Conservation (phyloP, 2,329 filamentous ascomycete species). For the Fusarium continuum region DNA sequence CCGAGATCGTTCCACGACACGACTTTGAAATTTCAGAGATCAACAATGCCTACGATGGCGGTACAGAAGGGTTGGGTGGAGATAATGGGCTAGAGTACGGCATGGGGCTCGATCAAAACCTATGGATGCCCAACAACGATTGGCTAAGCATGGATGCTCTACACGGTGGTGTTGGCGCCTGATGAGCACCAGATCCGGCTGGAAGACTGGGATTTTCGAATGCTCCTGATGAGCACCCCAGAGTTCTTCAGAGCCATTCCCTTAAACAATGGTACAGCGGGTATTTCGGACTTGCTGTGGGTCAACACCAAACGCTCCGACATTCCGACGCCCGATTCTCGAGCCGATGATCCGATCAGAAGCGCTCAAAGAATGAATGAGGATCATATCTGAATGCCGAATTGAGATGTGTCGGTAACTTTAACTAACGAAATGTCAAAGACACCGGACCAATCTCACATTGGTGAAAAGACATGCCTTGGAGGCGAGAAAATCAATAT, state of each 20-base stretch:
- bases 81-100: conserved; percentile 55
- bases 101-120: conserved; percentile 53
- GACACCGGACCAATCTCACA: background rate
- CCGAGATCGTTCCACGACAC: conserved; percentile 33
- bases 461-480: background rate
- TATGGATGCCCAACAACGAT: conserved; percentile 49
- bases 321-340: background rate
- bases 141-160: conserved; percentile 48
- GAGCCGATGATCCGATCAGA: background rate
- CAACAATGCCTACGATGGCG: conserved; percentile 62
- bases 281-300: background rate
- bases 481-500: background rate
- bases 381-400: background rate
- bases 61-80: conserved; percentile 57
- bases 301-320: background rate
- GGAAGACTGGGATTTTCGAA: background rate
- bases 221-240: background rate
- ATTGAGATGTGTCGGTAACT: background rate
- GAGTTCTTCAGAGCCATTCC: conserved; percentile 22
- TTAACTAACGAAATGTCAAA: background rate
- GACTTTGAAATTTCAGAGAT: conserved; percentile 53
- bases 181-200: background rate
- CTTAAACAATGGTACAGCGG: background rate
- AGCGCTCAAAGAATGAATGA: background rate
- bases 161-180: conserved; percentile 46